Percentiles rank a stretch among this genome's conserved stretches.
Evolutionary conservation across 495 filamentous ascomycete species (phyloP).

Genomic region (Sordaria brevicollis): DNA sequence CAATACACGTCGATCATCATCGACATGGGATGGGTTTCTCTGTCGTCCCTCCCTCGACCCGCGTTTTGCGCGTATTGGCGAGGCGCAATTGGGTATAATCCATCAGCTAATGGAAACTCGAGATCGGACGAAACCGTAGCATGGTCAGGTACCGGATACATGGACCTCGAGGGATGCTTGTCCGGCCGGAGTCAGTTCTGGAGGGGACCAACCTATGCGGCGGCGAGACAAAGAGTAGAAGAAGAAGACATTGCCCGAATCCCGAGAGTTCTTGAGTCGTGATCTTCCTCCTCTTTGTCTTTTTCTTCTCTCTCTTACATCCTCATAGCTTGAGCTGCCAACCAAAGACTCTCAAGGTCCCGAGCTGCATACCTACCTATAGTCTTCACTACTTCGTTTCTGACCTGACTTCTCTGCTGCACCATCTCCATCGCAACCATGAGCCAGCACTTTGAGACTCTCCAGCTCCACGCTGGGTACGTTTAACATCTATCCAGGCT

Average conservation of each 20-base stretch:
- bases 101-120: neutral
- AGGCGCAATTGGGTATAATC: neutral
- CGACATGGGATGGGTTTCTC: neutral
- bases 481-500: conserved; percentile 5
- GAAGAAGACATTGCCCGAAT: neutral
- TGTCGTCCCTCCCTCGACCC: too few species aligned
- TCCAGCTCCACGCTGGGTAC: conserved; percentile 94
- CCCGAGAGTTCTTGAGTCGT: neutral
- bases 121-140: neutral
- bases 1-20: neutral
- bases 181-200: neutral
- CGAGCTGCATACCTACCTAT: neutral
- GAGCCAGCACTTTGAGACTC: conserved; percentile 71
- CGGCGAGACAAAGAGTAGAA: neutral
- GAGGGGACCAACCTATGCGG: neutral
- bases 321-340: neutral
- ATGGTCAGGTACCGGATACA: neutral
- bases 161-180: neutral
- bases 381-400: conserved; percentile 2
- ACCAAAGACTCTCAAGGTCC: neutral
- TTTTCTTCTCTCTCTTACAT: conserved; percentile 1
- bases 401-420: neutral
- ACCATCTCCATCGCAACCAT: conserved; percentile 9
- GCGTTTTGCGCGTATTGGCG: neutral
- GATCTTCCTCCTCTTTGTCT: neutral